Base-by-base conservation (phyloP, 1,284 basidiomycete genomes). In the Bjerkandera adusta region DNA sequence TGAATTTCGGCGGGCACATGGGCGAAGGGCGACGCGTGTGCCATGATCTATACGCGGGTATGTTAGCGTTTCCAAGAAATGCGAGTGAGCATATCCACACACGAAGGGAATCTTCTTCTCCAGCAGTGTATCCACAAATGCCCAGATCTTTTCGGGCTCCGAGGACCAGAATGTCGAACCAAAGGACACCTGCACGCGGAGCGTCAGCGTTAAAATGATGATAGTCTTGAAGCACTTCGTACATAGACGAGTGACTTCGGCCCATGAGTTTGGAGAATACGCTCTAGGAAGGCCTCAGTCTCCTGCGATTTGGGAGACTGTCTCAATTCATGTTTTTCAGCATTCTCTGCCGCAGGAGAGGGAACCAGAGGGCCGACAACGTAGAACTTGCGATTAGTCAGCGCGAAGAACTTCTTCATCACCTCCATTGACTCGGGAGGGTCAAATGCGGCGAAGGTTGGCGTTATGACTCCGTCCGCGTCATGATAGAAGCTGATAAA, bases 21-120 rank as follows among this genome's bases (percentile, higher is more conserved):
- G 4, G 52, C 47, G 0, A 52, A 36, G 1, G 52, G 51, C 1
- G 52, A 50, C 2, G 50, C 59, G 24, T 54, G 47, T 43, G 54
- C 57, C 34, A 61, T 30, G 18, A 61, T 56, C 59, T 61, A 25
- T 15, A 20, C 5, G 27, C n/a, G 37, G n/a, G n/a, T n/a, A 12
- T 7, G 5, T 15, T 1, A 15, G 24, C 26, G 13, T 15, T n/a
- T n/a, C n/a, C n/a, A n/a, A n/a, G n/a, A n/a, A n/a, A n/a, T n/a
- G n/a, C n/a, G n/a, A n/a, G n/a, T n/a, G n/a, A 39, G 22, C n/a
- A 12, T 5, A 24, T 24, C 12, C 2, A 45, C 50, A 35, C 18
- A 48, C 50, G 29, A 51, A 51, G 4, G 50, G 50, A 7, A 42
- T 48, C 1, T 44, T 40, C 34, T 30, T 51, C 36, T 45, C 46